Conservation (phyloP, 331 rosid genomes). For the Telfairia occidentalis region DNA sequence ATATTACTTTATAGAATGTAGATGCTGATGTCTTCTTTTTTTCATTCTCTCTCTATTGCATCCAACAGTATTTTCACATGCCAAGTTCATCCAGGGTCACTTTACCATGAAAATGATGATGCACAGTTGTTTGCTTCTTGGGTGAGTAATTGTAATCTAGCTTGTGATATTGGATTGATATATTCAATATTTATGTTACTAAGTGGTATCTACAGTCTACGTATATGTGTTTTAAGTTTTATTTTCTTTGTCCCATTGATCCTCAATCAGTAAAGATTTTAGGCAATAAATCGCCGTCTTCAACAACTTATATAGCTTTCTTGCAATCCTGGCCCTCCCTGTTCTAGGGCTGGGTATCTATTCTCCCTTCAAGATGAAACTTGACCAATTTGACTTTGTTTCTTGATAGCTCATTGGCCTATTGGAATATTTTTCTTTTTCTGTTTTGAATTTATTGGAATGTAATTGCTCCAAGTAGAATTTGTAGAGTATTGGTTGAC, state of each 20-base stretch:
- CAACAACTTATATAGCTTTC: not conserved
- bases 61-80: constrained; percentile 60
- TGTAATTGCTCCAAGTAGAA: not conserved
- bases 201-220: not conserved
- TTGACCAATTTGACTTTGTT: not conserved
- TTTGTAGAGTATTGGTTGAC: not conserved
- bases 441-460: not conserved
- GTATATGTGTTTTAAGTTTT: not conserved
- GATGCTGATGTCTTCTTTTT: constrained; percentile 5
- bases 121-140: constrained; percentile 83
- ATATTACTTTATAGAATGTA: not conserved
- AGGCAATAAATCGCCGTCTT: not conserved
- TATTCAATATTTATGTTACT: not conserved
- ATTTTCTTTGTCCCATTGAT: not conserved
- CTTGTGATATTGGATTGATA: not conserved
- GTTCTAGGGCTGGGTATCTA: not conserved
- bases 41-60: constrained; percentile 20
- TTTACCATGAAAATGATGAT: constrained; percentile 65
- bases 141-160: constrained; percentile 27
- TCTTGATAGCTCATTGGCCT: not conserved
- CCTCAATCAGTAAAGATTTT: not conserved
- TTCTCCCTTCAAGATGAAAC: not conserved
- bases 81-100: constrained; percentile 96
- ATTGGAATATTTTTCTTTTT: not conserved
- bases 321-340: not conserved